phyloP scores from a whole-genome alignment of 2,329 filamentous ascomycete genomes.

The Rhinocladiella similis region DNA sequence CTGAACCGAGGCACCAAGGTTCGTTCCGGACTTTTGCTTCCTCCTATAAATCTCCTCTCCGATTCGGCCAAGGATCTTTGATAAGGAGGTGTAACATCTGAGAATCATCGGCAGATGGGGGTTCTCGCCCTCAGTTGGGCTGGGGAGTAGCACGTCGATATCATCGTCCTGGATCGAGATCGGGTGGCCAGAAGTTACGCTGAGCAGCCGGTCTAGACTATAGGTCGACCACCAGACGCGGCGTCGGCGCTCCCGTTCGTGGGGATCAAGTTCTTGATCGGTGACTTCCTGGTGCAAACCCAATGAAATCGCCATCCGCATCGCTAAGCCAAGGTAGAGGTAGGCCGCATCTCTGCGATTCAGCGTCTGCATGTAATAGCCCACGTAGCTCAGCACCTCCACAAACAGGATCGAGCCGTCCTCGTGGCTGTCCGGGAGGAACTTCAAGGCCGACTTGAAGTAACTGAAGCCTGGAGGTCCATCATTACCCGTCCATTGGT shows the following conservation, averaged over 20 bases:
- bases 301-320: slow-evolving; percentile 58
- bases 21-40: slow-evolving; percentile 46
- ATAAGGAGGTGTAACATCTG: slow-evolving; percentile 54
- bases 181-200: slow-evolving; percentile 55
- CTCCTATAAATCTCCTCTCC: slow-evolving; percentile 51
- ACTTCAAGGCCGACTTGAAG: slow-evolving; percentile 52
- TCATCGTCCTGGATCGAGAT: slow-evolving; percentile 56
- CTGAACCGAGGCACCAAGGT: slow-evolving; percentile 51
- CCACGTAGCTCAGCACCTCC: slow-evolving; percentile 54
- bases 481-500: slow-evolving; percentile 54
- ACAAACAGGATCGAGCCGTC: slow-evolving; percentile 55
- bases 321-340: slow-evolving; percentile 53
- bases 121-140: not conserved
- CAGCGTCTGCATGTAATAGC: slow-evolving; percentile 59
- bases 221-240: slow-evolving; percentile 59
- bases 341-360: slow-evolving; percentile 56
- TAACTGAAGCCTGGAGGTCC: slow-evolving; percentile 58
- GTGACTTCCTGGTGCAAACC: slow-evolving; percentile 55
- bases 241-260: slow-evolving; percentile 49
- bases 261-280: slow-evolving; percentile 39
- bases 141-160: slow-evolving; percentile 44
- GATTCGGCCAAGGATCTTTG: slow-evolving; percentile 54
- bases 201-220: slow-evolving; percentile 53
- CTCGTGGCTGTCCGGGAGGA: slow-evolving; percentile 57
- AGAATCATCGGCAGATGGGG: slow-evolving; percentile 42